These are phyloP conservation scores for Ophiocordyceps camponoti-rufipedis DNA, from an alignment of 2,329 filamentous ascomycete genomes.

Conservation along the genomic window DNA sequence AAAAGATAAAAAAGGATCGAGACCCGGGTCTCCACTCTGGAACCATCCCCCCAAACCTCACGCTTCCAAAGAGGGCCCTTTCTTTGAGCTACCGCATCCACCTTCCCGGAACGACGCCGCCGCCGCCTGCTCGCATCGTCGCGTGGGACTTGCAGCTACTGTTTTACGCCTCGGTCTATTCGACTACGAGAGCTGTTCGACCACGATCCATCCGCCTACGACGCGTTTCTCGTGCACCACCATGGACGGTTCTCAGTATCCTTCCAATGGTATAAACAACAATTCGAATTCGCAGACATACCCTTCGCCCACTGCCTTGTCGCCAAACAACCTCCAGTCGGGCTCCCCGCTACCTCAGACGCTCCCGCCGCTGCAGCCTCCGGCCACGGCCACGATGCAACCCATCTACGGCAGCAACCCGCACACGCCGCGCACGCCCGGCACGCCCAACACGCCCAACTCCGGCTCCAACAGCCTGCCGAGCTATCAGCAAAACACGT, in stretches of 20 bases:
- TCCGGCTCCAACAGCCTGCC: slow-evolving; percentile 32
- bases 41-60: slow-evolving; percentile 23
- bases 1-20: slow-evolving; percentile 20
- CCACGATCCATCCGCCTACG: slow-evolving; percentile 4
- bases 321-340: slow-evolving; percentile 31
- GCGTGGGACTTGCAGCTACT: slow-evolving; percentile 8
- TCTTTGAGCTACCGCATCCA: slow-evolving; percentile 20
- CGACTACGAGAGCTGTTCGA: background rate
- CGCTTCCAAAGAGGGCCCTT: slow-evolving; percentile 19
- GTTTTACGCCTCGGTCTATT: slow-evolving; percentile 1
- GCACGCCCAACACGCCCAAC: slow-evolving; percentile 43
- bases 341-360: slow-evolving; percentile 31
- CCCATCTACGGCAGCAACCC: slow-evolving; percentile 37
- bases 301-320: slow-evolving; percentile 31
- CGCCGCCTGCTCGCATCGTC: slow-evolving; percentile 9
- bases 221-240: slow-evolving; percentile 20
- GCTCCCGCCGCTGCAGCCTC: slow-evolving; percentile 34
- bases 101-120: slow-evolving; percentile 12
- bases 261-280: slow-evolving; percentile 37
- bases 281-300: slow-evolving; percentile 28
- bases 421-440: slow-evolving; percentile 42
- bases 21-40: slow-evolving; percentile 25
- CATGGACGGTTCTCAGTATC: slow-evolving; percentile 37
- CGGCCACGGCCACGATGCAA: slow-evolving; percentile 20
- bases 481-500: slow-evolving; percentile 30